Percentiles rank a stretch among this genome's conserved stretches.
phyloP scores from a whole-genome alignment of 371 early-diverging fungal species.

The Dinochytrium kinnereticum region DNA sequence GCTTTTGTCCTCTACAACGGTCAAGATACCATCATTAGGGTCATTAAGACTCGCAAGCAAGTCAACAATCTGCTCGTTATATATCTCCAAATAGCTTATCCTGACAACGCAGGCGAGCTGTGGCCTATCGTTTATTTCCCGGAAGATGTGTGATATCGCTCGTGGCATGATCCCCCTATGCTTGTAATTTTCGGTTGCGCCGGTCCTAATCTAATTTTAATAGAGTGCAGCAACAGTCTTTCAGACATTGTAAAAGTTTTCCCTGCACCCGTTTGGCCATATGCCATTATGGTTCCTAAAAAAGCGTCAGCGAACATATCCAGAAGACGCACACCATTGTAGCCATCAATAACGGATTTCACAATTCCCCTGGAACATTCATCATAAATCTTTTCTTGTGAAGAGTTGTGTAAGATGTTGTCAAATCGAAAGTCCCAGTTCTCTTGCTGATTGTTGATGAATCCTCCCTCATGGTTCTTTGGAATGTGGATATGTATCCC shows the following conservation, averaged over 20 bases:
- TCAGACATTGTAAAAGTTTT: constrained; percentile 70
- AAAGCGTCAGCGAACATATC: background rate
- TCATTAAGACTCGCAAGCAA: constrained; percentile 47
- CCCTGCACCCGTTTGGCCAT: constrained; percentile 72
- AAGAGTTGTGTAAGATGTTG: constrained; percentile 58
- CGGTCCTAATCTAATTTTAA: constrained; percentile 48
- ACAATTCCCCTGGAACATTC: constrained; percentile 60
- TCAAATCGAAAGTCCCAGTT: constrained; percentile 64
- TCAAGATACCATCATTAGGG: constrained; percentile 29
- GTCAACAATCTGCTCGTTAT: constrained; percentile 71
- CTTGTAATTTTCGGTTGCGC: constrained; percentile 62
- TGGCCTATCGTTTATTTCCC: constrained; percentile 54
- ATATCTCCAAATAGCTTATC: constrained; percentile 70
- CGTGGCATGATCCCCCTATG: constrained; percentile 64
- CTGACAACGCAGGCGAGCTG: constrained; percentile 53
- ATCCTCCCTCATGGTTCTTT: constrained; percentile 57
- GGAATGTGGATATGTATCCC: constrained; percentile 57
- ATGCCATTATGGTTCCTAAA: constrained; percentile 56
- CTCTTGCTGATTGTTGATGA: constrained; percentile 64
- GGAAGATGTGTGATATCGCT: constrained; percentile 54
- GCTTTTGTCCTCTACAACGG: constrained; percentile 57
- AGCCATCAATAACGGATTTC: constrained; percentile 62
- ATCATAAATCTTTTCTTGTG: constrained; percentile 64
- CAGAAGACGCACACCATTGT: constrained; percentile 51
- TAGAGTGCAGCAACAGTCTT: background rate